Evolutionary conservation across 2,329 filamentous ascomycete genomes (phyloP).

Genomic region (Pseudogymnoascus sp.): DNA sequence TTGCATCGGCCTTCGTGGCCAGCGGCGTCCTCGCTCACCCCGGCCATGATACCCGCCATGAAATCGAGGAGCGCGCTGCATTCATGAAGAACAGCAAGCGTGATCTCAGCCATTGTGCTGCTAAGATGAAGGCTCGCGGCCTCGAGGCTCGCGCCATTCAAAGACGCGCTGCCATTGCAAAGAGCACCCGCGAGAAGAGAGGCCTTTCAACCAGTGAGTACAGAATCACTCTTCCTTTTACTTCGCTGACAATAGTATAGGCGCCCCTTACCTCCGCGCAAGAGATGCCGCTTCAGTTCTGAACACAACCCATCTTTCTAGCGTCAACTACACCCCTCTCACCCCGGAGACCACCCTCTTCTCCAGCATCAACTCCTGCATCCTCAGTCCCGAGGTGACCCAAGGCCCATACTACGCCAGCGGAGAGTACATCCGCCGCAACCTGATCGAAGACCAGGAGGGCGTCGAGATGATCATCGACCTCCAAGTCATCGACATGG

Average conservation of each 20-base stretch:
- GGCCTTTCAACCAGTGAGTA: constrained; percentile 17
- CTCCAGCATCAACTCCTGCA: constrained; percentile 39
- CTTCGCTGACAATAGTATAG: not conserved
- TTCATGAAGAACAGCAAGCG: constrained; percentile 33
- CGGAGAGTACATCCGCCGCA: constrained; percentile 44
- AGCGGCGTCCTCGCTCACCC: constrained; percentile 32
- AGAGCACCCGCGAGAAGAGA: constrained; percentile 32
- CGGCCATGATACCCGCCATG: constrained; percentile 32
- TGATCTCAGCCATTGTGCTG: constrained; percentile 35
- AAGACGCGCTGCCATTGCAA: constrained; percentile 32
- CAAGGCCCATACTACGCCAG: constrained; percentile 50
- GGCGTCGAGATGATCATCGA: constrained; percentile 46
- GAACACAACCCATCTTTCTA: constrained; percentile 20
- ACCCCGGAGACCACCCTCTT: constrained; percentile 37
- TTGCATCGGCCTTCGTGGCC: constrained; percentile 9
- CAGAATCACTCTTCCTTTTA: not conserved
- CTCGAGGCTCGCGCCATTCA: constrained; percentile 30
- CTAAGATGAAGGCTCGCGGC: constrained; percentile 35
- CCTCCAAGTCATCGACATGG: constrained; percentile 48
- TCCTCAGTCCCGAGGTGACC: constrained; percentile 46
- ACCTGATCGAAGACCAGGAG: constrained; percentile 42
- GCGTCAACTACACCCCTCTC: constrained; percentile 28
- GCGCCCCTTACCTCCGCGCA: constrained; percentile 12
- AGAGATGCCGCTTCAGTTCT: constrained; percentile 19
- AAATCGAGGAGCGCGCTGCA: constrained; percentile 32